Conservation (phyloP, 345 rosid species). For the Heritiera littoralis region DNA sequence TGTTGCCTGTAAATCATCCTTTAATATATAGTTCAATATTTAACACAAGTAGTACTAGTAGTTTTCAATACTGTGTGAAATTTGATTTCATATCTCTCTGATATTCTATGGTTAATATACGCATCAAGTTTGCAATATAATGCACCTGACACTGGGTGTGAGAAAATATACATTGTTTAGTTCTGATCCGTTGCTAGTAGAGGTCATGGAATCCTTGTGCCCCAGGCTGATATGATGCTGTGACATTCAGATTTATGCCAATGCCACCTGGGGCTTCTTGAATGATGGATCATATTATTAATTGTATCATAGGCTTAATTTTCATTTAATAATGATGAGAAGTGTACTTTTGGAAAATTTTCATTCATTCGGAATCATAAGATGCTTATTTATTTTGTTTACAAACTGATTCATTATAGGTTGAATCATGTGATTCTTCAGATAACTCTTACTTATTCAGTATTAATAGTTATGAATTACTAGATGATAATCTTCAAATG, state of each 20-base stretch:
- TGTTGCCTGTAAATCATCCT: slow-evolving; percentile 1
- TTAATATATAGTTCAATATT: background rate
- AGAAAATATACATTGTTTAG: background rate
- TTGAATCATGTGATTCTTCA: background rate
- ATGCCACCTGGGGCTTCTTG: background rate
- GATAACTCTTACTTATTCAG: background rate
- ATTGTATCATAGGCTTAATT: background rate
- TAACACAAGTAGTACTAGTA: background rate
- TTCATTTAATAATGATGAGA: background rate
- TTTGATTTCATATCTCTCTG: background rate
- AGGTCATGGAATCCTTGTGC: background rate
- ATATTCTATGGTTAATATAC: background rate
- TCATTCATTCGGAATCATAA: background rate
- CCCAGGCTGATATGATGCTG: background rate
- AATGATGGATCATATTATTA: background rate
- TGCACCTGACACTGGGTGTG: background rate
- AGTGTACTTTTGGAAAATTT: background rate
- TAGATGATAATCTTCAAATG: background rate
- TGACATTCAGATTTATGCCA: background rate
- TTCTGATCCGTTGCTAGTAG: background rate
- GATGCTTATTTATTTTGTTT: background rate
- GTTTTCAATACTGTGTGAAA: background rate
- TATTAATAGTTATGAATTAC: background rate
- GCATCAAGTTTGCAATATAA: background rate
- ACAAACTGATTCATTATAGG: background rate